A percentile compares a stretch with the other conserved stretches of the same genome.
Conservation (phyloP, 768 basidiomycete species). For the Serendipita sp. region DNA sequence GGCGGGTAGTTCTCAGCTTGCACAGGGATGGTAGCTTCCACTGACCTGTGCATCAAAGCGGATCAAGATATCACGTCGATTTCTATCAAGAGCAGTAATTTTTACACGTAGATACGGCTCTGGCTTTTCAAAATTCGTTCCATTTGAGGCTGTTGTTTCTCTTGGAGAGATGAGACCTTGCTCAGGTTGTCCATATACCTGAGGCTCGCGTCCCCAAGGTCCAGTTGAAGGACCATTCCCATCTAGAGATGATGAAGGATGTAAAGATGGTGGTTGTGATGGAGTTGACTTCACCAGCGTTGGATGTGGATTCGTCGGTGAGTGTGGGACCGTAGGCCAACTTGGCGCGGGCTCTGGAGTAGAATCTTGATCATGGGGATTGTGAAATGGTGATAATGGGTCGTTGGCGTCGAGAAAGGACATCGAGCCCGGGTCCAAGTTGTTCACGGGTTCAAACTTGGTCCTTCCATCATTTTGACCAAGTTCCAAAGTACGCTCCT, state of each 20-base stretch:
- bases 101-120: conserved; percentile 80
- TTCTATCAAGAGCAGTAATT: conserved; percentile 83
- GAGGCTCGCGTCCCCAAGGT: conserved; percentile 61
- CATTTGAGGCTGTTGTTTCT: conserved; percentile 47
- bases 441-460: neutral
- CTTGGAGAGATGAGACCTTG: conserved; percentile 68
- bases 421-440: neutral
- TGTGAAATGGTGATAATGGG: conserved; percentile 2
- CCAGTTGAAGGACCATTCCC: conserved; percentile 25
- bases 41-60: conserved; percentile 88
- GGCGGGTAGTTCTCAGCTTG: neutral
- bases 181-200: conserved; percentile 76
- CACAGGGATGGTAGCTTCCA: conserved; percentile 7
- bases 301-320: conserved; percentile 53
- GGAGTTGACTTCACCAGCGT: conserved; percentile 49
- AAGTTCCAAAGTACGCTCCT: neutral
- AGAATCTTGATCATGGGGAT: neutral
- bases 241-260: neutral
- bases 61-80: conserved; percentile 84
- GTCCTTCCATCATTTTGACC: neutral
- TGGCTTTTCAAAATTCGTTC: conserved; percentile 50
- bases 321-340: conserved; percentile 71
- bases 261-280: conserved; percentile 28
- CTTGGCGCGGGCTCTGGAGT: conserved; percentile 31
- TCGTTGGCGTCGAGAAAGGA: conserved; percentile 1